Conservation (phyloP, 192 early-diverging fungal species). For the Umbelopsis sp. region DNA sequence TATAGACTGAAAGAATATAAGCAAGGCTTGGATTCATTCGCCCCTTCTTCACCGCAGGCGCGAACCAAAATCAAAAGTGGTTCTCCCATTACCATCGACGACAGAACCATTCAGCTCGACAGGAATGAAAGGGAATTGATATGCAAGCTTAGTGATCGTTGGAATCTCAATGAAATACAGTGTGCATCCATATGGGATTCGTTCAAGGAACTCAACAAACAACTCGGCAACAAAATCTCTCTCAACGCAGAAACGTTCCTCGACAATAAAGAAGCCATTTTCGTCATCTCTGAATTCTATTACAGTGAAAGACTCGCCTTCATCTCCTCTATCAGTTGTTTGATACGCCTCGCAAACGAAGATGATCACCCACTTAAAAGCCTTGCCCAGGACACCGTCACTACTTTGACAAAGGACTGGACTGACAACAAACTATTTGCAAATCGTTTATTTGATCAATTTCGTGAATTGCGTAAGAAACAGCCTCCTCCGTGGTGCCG, state of each 20-base stretch:
- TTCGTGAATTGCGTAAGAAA: slow-evolving; percentile 12
- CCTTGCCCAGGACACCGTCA: slow-evolving; percentile 13
- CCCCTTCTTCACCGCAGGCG: slow-evolving; percentile 28
- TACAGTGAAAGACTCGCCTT: slow-evolving; percentile 27
- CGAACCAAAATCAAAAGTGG: slow-evolving; percentile 36
- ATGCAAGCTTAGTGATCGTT: slow-evolving; percentile 36
- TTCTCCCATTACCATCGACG: slow-evolving; percentile 23
- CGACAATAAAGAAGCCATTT: slow-evolving; percentile 8
- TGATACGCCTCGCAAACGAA: slow-evolving; percentile 20
- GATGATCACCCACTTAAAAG: slow-evolving; percentile 12
- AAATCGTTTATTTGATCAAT: slow-evolving; percentile 22
- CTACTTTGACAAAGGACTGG: not conserved
- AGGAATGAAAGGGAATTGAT: slow-evolving; percentile 42
- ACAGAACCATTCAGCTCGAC: slow-evolving; percentile 35
- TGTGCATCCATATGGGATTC: slow-evolving; percentile 27
- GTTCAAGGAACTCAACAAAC: slow-evolving; percentile 19
- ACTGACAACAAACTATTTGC: not conserved
- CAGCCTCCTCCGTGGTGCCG: slow-evolving; percentile 13
- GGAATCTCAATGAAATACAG: slow-evolving; percentile 46
- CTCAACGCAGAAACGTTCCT: not conserved
- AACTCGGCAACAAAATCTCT: not conserved
- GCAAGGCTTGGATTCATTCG: slow-evolving; percentile 44
- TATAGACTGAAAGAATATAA: slow-evolving; percentile 26
- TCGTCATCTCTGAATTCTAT: slow-evolving; percentile 20
- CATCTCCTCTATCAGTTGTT: slow-evolving; percentile 22